Evolutionary conservation across 345 rosid genomes (phyloP), one percentile per base, ranked within the genome.

Genomic region (Dipteronia sinensis): DNA sequence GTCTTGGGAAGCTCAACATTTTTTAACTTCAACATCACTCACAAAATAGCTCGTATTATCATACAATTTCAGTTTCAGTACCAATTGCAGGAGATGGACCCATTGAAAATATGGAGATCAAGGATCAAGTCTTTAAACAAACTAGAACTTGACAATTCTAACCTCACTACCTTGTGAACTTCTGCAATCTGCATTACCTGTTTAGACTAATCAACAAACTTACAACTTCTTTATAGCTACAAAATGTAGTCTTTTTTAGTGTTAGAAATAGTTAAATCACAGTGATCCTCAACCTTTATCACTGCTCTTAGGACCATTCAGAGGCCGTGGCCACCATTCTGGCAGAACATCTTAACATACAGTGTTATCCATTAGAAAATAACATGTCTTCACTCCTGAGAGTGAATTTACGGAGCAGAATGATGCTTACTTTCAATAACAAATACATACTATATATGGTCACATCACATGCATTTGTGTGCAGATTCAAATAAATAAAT

Each of bases 51-150:
- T 23, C 16, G n/a, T 2, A n/a, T 40, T 12, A n/a, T 67, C 51
- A 10, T 67, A 40, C 20, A 40, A 10, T 38, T 6, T 17, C 49
- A 66, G 70, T 4, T 40, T 51, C 56, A 51, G 56, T 51, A 51
- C 7, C 27, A 38, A 19, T 67, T 16, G 40, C 6, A 38, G 27
- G 20, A 38, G 49, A 20, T 1, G 6, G 23, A 38, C 19, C 70
- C 15, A 34, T 38, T n/a, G 25, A 17, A 66, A 66, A 38, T 11
- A 66, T 66, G 70, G 15, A 38, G 22, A 38, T 67, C 49, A 9
- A 67, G 70, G 70, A 67, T 67, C 25, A 3, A n/a, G 70, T 44
- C 49, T 67, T 67, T 8, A 46, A 38, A 51, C 56, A 34, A 31
- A 65, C 22, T 5, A 34, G 69, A 6, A 2, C 7, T 51, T 16